These are phyloP conservation scores for Pseudocercospora vitis DNA, from an alignment of 2,329 filamentous ascomycete genomes.

Conservation along the genomic window DNA sequence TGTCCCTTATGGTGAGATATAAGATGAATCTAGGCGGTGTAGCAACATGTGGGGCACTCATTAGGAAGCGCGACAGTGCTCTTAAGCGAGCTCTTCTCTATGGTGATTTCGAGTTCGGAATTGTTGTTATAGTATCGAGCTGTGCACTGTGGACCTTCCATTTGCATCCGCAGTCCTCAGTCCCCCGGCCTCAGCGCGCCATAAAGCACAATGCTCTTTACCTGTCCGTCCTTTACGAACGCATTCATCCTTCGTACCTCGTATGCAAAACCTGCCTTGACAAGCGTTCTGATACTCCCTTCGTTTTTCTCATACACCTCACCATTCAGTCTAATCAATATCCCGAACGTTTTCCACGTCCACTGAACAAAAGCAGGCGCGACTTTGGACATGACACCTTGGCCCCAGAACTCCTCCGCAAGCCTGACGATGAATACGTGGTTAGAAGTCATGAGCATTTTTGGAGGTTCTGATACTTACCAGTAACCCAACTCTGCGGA, in stretches of 20 bases:
- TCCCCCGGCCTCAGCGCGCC: conserved; percentile 36
- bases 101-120: too few relatives aligned
- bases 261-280: conserved; percentile 41
- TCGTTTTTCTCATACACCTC: conserved; percentile 37
- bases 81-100: too few relatives aligned
- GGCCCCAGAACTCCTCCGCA: conserved; percentile 39
- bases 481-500: conserved; percentile 46
- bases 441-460: not conserved
- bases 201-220: conserved; percentile 37
- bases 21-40: too few relatives aligned
- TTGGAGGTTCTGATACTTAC: conserved; percentile 30
- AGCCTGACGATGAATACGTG: not conserved
- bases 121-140: too few relatives aligned
- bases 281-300: conserved; percentile 40
- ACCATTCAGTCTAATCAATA: conserved; percentile 36
- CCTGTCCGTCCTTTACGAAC: conserved; percentile 39
- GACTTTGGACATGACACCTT: conserved; percentile 34
- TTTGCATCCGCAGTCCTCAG: not conserved
- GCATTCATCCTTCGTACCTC: conserved; percentile 42
- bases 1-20: too few relatives aligned
- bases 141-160: too few relatives aligned
- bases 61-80: too few relatives aligned
- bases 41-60: too few relatives aligned
- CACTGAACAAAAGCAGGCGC: conserved; percentile 39
- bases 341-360: conserved; percentile 37